Percentiles rank a stretch among this genome's conserved stretches.
phyloP scores from a whole-genome alignment of 495 filamentous ascomycete genomes.

The Xylaria palmicola region DNA sequence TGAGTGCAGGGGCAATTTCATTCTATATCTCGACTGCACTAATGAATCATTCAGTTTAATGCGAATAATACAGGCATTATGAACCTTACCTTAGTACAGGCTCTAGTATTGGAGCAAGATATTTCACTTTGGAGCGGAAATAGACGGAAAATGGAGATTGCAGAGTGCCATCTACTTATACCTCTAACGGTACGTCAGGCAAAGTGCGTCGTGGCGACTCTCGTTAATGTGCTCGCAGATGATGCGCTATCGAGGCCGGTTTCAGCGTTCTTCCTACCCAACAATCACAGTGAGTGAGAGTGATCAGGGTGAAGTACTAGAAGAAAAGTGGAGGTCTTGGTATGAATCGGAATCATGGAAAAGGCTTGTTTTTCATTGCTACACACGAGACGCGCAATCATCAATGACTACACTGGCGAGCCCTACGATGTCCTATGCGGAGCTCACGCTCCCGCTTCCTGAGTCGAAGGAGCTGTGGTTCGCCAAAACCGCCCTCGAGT shows the following conservation, averaged over 20 bases:
- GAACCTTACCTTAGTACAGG: slow-evolving; percentile 55
- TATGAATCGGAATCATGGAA: slow-evolving; percentile 57
- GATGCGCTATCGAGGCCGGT: slow-evolving; percentile 44
- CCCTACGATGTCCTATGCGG: slow-evolving; percentile 62
- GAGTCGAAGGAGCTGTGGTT: slow-evolving; percentile 55
- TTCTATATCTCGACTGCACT: background rate
- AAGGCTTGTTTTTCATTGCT: slow-evolving; percentile 56
- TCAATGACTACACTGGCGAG: slow-evolving; percentile 57
- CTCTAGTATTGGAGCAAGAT: slow-evolving; percentile 54
- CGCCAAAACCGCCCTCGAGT: slow-evolving; percentile 53
- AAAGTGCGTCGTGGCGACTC: background rate
- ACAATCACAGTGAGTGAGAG: slow-evolving; percentile 40
- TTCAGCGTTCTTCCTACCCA: slow-evolving; percentile 49
- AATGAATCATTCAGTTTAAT: slow-evolving; percentile 43
- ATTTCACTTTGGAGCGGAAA: slow-evolving; percentile 67
- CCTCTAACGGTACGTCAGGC: slow-evolving; percentile 43
- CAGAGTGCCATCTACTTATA: slow-evolving; percentile 57
- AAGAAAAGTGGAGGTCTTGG: slow-evolving; percentile 61
- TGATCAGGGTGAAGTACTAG: slow-evolving; percentile 47
- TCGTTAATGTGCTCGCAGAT: slow-evolving; percentile 27
- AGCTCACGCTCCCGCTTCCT: slow-evolving; percentile 60
- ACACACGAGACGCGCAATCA: slow-evolving; percentile 57
- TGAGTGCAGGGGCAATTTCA: slow-evolving; percentile 8
- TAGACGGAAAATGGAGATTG: slow-evolving; percentile 66
- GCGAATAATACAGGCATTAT: slow-evolving; percentile 56